phyloP scores from a whole-genome alignment of 2,329 filamentous ascomycete species.

The Ophiostoma fasciatum region DNA sequence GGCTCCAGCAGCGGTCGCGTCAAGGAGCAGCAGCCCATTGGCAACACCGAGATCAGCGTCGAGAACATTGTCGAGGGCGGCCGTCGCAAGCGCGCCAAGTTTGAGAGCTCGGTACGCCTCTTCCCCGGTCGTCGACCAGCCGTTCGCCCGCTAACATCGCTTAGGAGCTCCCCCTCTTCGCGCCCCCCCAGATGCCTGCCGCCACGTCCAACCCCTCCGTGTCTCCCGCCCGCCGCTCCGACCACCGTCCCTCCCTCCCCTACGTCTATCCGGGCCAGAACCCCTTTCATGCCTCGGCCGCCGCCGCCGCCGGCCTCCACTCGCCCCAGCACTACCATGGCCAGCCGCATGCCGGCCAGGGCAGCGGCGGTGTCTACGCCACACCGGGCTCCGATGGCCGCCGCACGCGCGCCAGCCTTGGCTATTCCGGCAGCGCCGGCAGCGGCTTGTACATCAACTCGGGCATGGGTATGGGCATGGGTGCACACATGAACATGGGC shows the following conservation, averaged over 20 bases:
- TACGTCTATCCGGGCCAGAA: slow-evolving; percentile 65
- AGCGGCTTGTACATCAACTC: slow-evolving; percentile 15
- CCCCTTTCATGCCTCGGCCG: slow-evolving; percentile 61
- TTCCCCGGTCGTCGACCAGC: no score
- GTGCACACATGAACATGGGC: slow-evolving; percentile 25
- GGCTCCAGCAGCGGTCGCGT: slow-evolving; percentile 62
- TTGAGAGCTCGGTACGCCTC: slow-evolving; percentile 96
- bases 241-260: slow-evolving; percentile 57
- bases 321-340: slow-evolving; percentile 67
- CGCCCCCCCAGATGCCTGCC: slow-evolving; percentile 83
- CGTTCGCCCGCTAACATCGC: not conserved
- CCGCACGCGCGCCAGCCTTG: slow-evolving; percentile 50
- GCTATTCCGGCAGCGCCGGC: slow-evolving; percentile 26
- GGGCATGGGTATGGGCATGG: slow-evolving; percentile 31
- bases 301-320: slow-evolving; percentile 59
- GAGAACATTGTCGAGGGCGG: slow-evolving; percentile 98
- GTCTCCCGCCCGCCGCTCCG: slow-evolving; percentile 72
- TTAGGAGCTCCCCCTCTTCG: slow-evolving; percentile 93
- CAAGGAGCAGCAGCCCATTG: slow-evolving; percentile 58
- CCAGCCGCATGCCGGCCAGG: no score
- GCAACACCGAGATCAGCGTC: slow-evolving; percentile 91
- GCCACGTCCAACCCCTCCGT: slow-evolving; percentile 95
- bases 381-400: slow-evolving; percentile 48
- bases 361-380: slow-evolving; percentile 44
- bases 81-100: slow-evolving; percentile 84